A percentile compares a stretch with the other conserved stretches of the same genome.
Evolutionary conservation across 2,329 filamentous ascomycete species (phyloP).

Genomic region (Pseudogymnoascus sp.): DNA sequence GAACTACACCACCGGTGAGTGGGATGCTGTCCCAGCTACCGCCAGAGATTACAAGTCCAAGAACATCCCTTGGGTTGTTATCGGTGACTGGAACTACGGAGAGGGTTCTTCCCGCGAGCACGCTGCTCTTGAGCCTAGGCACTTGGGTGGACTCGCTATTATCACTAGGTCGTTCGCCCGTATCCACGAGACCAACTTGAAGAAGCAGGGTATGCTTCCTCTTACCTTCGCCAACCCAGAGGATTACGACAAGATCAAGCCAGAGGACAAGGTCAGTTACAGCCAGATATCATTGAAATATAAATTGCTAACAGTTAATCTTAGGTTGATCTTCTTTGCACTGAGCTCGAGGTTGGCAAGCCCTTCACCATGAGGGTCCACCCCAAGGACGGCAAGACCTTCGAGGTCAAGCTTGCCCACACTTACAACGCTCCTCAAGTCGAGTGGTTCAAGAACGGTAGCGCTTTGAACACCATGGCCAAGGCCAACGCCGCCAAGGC

Average conservation of each 20-base stretch:
- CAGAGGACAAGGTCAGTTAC: conserved; percentile 67
- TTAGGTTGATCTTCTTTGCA: conserved; percentile 74
- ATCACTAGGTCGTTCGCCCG: conserved; percentile 93
- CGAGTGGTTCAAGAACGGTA: conserved; percentile 98
- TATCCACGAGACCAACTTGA: conserved; percentile 99
- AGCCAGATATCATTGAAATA: neutral
- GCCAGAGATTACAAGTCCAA: conserved; percentile 98
- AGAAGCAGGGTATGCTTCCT: conserved; percentile 99
- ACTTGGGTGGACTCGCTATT: conserved; percentile 94
- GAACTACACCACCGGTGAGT: conserved; percentile 80
- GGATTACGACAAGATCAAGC: conserved; percentile 96
- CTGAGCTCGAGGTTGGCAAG: conserved; percentile 85
- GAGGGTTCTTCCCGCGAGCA: conserved; percentile 98
- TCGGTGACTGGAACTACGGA: conserved; percentile 99
- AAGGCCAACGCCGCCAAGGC: conserved; percentile 42
- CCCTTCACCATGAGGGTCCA: conserved; percentile 87
- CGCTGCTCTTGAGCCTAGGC: conserved; percentile 92
- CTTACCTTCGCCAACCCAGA: conserved; percentile 90
- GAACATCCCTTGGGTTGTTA: conserved; percentile 91
- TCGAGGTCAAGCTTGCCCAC: conserved; percentile 79
- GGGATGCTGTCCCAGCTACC: conserved; percentile 82
- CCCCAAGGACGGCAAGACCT: conserved; percentile 76
- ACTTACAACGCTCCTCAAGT: conserved; percentile 98
- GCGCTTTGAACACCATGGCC: conserved; percentile 97
- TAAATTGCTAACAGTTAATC: conserved; percentile 15